phyloP scores from a whole-genome alignment of 768 basidiomycete species.

The Strobilomyces dryophilus region DNA sequence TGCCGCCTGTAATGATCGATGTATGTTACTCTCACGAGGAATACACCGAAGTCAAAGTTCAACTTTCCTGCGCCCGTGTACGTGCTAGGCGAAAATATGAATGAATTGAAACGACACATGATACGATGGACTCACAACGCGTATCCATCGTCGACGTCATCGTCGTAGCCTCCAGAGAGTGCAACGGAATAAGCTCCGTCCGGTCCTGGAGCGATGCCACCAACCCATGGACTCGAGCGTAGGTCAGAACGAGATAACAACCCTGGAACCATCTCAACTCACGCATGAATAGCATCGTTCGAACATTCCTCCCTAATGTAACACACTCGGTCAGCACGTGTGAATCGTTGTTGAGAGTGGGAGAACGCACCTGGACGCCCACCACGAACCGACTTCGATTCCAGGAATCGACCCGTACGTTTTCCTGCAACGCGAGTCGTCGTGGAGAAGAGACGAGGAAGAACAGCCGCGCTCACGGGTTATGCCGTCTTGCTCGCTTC shows the following conservation, averaged over 20 bases:
- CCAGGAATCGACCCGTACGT: conserved; percentile 78
- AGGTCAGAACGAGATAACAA: background rate
- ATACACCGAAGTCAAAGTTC: background rate
- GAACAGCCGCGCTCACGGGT: conserved; percentile 21
- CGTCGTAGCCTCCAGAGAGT: conserved; percentile 85
- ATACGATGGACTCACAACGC: conserved; percentile 58
- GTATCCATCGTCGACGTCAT: conserved; percentile 79
- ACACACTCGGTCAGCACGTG: background rate
- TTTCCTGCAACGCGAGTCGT: conserved; percentile 46
- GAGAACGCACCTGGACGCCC: conserved; percentile 56
- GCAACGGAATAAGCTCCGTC: conserved; percentile 82
- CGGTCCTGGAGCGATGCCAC: conserved; percentile 60
- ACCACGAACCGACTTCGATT: conserved; percentile 77
- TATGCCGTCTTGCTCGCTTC: conserved; percentile 28
- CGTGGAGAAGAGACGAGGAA: conserved; percentile 5
- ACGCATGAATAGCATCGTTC: conserved; percentile 82
- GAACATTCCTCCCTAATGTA: conserved; percentile 56
- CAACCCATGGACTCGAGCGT: conserved; percentile 66
- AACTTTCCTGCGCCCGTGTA: conserved; percentile 71
- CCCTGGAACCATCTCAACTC: conserved; percentile 27
- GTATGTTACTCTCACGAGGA: background rate
- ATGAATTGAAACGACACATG: background rate
- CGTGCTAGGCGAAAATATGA: conserved; percentile 44
- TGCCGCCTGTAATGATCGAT: conserved; percentile 51
- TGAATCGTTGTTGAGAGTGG: background rate